These are phyloP conservation scores for Passalora sequoiae DNA, from an alignment of 2,329 filamentous ascomycete genomes.

Conservation along the genomic window DNA sequence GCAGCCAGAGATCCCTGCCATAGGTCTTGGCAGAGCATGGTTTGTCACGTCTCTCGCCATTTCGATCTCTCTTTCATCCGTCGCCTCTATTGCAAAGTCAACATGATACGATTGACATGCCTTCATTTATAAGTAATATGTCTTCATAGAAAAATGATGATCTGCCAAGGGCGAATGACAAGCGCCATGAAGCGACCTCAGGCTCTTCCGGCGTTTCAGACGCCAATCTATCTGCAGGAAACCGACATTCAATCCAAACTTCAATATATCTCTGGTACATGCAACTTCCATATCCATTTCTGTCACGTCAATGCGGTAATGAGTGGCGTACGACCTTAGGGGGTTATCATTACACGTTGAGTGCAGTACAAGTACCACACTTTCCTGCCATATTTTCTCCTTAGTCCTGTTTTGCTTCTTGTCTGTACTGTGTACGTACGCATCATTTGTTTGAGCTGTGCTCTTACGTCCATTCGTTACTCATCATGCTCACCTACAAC, in stretches of 20 bases:
- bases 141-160: background rate
- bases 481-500: slow-evolving; percentile 19
- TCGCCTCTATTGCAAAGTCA: no score
- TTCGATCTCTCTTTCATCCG: no score
- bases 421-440: background rate
- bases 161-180: background rate
- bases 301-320: background rate
- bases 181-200: slow-evolving; percentile 2
- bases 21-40: background rate
- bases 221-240: slow-evolving; percentile 6
- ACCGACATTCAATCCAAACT: slow-evolving; percentile 1
- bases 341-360: background rate
- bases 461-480: slow-evolving; percentile 14
- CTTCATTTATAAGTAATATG: background rate
- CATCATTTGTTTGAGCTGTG: background rate
- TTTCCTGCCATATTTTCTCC: background rate
- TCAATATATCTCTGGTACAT: background rate
- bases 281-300: background rate
- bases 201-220: slow-evolving; percentile 6
- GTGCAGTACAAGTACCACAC: background rate
- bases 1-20: no score
- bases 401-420: background rate
- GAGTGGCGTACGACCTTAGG: background rate
- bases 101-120: background rate
- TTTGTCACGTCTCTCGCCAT: no score